Percentiles rank a stretch among this genome's conserved stretches.
Conservation (phyloP, 768 basidiomycete species). For the Cystofilobasidium capitatum region DNA sequence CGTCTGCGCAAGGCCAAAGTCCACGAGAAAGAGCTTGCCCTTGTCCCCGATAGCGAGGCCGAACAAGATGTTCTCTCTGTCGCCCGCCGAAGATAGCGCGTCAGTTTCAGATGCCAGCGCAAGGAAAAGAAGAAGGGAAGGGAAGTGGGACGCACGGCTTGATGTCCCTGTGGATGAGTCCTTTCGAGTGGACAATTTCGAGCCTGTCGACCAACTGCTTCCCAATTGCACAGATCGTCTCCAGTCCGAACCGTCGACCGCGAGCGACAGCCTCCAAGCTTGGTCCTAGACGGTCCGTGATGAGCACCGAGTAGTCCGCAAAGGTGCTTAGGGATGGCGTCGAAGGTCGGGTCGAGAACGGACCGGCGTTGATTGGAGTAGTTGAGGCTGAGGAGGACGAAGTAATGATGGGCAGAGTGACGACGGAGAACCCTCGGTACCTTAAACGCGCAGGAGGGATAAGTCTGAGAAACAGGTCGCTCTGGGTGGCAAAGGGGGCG, state of each 20-base stretch:
- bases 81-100: no score
- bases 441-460: neutral
- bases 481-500: neutral
- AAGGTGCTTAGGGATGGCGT: neutral
- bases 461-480: neutral
- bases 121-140: neutral
- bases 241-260: neutral
- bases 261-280: neutral
- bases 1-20: constrained; percentile 7
- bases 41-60: constrained; percentile 2
- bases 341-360: neutral
- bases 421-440: constrained; percentile 1
- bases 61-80: constrained; percentile 7
- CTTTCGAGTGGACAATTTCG: neutral
- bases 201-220: constrained; percentile 8
- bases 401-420: neutral
- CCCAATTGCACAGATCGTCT: constrained; percentile 1
- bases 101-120: no score
- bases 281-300: constrained; percentile 10
- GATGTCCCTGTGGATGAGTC: neutral
- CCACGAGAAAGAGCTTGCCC: constrained; percentile 2
- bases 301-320: constrained; percentile 6
- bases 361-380: neutral
- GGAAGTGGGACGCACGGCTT: neutral
- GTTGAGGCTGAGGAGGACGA: neutral